Evolutionary conservation across 495 filamentous ascomycete genomes (phyloP).

Genomic region (Penicillium fimorum): DNA sequence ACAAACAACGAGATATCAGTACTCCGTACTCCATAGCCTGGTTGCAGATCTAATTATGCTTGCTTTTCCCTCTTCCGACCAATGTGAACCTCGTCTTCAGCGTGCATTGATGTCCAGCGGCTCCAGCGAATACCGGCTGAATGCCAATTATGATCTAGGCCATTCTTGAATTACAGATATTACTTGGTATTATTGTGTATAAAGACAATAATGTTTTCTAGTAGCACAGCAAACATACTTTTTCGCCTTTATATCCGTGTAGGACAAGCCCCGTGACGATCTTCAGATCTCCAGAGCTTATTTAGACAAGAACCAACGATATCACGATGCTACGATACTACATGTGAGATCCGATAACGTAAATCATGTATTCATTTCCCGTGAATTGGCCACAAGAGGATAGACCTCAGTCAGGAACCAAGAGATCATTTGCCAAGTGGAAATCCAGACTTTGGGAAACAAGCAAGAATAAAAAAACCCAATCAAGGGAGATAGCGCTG

Average conservation of each 20-base stretch:
- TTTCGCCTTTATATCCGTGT: not conserved
- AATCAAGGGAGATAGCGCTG: constrained; percentile 11
- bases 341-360: not conserved
- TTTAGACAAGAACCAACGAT: not conserved
- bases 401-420: not conserved
- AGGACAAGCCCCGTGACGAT: not conserved
- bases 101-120: constrained; percentile 2
- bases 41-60: not conserved
- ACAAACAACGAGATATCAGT: not conserved
- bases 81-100: not conserved
- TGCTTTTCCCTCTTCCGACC: not conserved
- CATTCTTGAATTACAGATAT: not conserved
- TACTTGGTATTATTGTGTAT: not conserved
- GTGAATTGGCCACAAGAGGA: not conserved
- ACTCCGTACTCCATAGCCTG: not conserved
- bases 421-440: not conserved
- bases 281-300: not conserved
- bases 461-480: not conserved
- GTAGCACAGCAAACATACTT: not conserved
- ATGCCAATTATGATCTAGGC: not conserved
- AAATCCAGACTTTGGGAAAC: not conserved
- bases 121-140: not conserved
- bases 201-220: not conserved
- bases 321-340: not conserved
- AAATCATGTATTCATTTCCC: not conserved